A percentile compares a stretch with the other conserved stretches of the same genome.
Evolutionary conservation across 1,284 basidiomycete genomes (phyloP).

Genomic region (Puccinia novopanici): DNA sequence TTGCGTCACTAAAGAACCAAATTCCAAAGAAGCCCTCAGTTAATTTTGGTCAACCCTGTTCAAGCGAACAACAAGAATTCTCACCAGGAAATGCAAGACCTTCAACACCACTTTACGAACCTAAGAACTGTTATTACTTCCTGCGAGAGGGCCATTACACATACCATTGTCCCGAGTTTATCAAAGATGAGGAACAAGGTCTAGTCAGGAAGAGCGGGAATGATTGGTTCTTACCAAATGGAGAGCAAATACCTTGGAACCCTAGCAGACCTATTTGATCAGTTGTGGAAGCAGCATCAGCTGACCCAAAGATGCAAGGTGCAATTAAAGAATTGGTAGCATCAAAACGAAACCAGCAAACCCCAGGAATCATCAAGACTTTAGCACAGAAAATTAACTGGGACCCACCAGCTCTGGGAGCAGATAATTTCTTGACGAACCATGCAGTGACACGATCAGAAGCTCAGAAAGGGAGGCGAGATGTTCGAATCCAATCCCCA

Average conservation of each 20-base stretch:
- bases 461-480: background rate
- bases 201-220: background rate
- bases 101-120: background rate
- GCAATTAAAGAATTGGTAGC: background rate
- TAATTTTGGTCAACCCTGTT: background rate
- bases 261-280: background rate
- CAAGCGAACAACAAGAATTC: background rate
- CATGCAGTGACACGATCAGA: background rate
- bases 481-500: background rate
- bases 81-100: background rate
- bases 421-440: background rate
- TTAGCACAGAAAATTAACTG: background rate
- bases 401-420: background rate
- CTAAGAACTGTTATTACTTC: background rate
- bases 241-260: background rate
- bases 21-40: background rate
- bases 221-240: background rate
- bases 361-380: background rate
- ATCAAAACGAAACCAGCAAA: background rate
- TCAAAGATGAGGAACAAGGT: background rate
- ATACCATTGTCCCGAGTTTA: background rate
- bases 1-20: background rate
- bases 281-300: background rate
- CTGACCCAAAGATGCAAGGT: background rate
- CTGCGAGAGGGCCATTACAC: background rate